These are phyloP conservation scores for Yarrowia sp. DNA, from an alignment of 805 yeast species.

Conservation along the genomic window DNA sequence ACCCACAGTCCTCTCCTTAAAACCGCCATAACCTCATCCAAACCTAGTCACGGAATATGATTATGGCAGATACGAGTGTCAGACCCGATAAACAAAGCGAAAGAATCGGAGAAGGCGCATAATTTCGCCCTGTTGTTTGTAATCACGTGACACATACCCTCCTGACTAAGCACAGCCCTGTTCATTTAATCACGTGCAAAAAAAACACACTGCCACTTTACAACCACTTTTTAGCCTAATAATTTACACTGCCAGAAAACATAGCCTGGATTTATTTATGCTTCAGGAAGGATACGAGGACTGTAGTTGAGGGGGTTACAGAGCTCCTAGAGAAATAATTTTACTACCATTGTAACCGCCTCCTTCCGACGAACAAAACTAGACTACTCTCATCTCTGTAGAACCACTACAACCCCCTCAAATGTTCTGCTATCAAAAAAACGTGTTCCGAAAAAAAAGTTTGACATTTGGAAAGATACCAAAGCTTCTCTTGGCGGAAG, in stretches of 20 bases:
- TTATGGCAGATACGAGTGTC: slow-evolving; percentile 1
- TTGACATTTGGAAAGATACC: too few relatives aligned
- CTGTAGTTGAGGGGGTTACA: neutral
- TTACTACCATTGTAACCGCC: neutral
- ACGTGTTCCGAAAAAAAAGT: too few relatives aligned
- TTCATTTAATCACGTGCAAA: too few relatives aligned
- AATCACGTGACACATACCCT: neutral
- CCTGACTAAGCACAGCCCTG: too few relatives aligned
- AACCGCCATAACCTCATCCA: neutral
- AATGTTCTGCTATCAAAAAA: too few relatives aligned
- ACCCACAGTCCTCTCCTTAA: too few relatives aligned
- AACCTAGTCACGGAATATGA: neutral
- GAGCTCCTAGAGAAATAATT: neutral
- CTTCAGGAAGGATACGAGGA: neutral
- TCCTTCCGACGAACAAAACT: neutral
- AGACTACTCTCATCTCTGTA: too few relatives aligned
- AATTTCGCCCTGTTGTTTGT: too few relatives aligned
- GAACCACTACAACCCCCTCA: too few relatives aligned
- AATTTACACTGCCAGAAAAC: neutral
- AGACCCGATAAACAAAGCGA: neutral
- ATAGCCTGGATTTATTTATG: neutral
- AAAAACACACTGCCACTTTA: neutral
- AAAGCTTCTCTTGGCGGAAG: too few relatives aligned
- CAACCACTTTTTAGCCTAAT: neutral
- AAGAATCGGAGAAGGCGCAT: neutral